Evolutionary conservation across 2,329 filamentous ascomycete genomes (phyloP).

Genomic region (Sarocladium strictum): DNA sequence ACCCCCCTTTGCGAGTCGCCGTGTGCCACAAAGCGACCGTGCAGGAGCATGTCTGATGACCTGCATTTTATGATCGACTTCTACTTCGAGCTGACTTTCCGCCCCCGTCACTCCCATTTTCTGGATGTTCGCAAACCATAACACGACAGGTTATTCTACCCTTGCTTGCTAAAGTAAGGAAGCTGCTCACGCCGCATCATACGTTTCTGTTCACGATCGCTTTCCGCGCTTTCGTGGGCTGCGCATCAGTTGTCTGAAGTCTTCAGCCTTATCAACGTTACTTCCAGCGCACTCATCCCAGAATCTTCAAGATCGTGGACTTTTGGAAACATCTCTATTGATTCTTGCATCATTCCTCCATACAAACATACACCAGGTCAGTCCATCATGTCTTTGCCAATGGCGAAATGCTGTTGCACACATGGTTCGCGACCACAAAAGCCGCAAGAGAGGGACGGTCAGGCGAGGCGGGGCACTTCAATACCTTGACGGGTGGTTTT

Average conservation of each 20-base stretch:
- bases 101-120: background rate
- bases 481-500: background rate
- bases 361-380: background rate
- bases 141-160: background rate
- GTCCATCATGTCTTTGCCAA: background rate
- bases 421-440: background rate
- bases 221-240: background rate
- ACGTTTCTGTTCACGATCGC: background rate
- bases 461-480: background rate
- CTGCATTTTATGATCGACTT: constrained; percentile 3
- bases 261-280: background rate
- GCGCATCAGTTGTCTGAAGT: background rate
- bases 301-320: background rate
- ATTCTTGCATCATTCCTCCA: too few relatives aligned
- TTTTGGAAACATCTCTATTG: background rate
- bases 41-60: constrained; percentile 3
- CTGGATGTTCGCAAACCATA: background rate
- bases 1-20: background rate
- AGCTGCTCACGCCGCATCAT: background rate
- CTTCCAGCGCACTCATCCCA: background rate
- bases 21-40: background rate
- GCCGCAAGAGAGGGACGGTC: background rate
- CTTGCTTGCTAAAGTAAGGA: background rate
- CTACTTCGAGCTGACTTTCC: background rate
- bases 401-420: background rate